These are phyloP conservation scores for Septoria petroselini DNA, from an alignment of 2,329 filamentous ascomycete genomes.

Conservation along the genomic window DNA sequence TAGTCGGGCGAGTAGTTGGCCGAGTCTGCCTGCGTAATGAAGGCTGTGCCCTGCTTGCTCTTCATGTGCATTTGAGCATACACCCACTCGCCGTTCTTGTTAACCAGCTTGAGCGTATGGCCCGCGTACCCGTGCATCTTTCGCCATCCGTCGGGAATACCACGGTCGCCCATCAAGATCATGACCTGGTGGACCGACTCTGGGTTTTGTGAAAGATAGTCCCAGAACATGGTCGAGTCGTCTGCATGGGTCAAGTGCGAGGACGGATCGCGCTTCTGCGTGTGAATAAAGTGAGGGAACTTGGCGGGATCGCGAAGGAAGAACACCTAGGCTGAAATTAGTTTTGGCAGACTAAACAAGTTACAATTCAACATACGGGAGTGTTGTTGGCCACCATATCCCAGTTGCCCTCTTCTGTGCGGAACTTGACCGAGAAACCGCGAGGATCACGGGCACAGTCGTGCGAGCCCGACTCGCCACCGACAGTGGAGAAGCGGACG, in stretches of 20 bases:
- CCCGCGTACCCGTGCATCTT: constrained; percentile 56
- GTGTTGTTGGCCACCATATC: constrained; percentile 72
- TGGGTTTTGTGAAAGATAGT: constrained; percentile 54
- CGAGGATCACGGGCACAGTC: constrained; percentile 70
- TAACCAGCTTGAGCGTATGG: constrained; percentile 54
- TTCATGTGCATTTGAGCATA: constrained; percentile 55
- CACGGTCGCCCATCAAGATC: constrained; percentile 54
- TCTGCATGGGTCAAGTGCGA: constrained; percentile 66
- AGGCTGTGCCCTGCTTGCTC: constrained; percentile 52
- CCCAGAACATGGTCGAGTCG: constrained; percentile 66
- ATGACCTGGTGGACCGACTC: constrained; percentile 55
- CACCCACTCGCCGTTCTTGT: constrained; percentile 54
- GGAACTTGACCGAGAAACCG: constrained; percentile 71
- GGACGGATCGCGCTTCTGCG: constrained; percentile 69
- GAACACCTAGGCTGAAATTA: too few relatives aligned
- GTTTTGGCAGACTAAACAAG: too few relatives aligned
- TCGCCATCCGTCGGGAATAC: constrained; percentile 54
- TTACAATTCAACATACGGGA: constrained; percentile 43
- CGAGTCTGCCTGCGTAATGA: constrained; percentile 53
- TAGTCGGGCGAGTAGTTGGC: constrained; percentile 52
- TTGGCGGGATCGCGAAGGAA: constrained; percentile 72
- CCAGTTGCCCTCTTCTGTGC: constrained; percentile 71
- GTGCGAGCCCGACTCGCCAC: constrained; percentile 68
- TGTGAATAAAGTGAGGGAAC: constrained; percentile 71
- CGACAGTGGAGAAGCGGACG: constrained; percentile 71